These are phyloP conservation scores for Astrocystis sublimbata DNA, from an alignment of 495 filamentous ascomycete species.

Conservation along the genomic window DNA sequence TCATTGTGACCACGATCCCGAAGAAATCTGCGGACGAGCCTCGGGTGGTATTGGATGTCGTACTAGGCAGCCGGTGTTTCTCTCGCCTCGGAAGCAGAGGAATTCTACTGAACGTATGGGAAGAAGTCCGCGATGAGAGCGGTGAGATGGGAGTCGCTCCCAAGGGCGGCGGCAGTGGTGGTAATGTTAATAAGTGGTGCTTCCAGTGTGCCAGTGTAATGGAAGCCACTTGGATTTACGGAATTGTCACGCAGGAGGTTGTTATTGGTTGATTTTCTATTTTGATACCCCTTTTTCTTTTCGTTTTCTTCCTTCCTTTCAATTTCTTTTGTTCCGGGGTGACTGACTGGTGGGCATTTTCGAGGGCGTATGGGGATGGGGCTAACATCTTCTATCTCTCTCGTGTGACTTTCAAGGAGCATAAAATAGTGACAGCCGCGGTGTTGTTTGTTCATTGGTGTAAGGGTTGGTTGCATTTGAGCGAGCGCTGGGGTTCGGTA, in stretches of 20 bases:
- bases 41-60: slow-evolving; percentile 75
- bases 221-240: slow-evolving; percentile 49
- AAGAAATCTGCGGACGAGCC: slow-evolving; percentile 64
- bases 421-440: slow-evolving; percentile 3
- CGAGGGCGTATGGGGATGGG: not conserved
- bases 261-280: slow-evolving; percentile 41
- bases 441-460: slow-evolving; percentile 1
- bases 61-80: slow-evolving; percentile 80
- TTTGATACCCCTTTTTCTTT: slow-evolving; percentile 26
- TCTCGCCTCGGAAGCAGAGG: slow-evolving; percentile 78
- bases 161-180: slow-evolving; percentile 70
- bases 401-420: not conserved
- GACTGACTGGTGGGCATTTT: not conserved
- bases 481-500: slow-evolving; percentile 14
- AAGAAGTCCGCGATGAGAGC: slow-evolving; percentile 70
- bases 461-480: slow-evolving; percentile 15
- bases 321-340: slow-evolving; percentile 1
- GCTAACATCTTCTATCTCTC: not conserved
- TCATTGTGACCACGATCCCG: slow-evolving; percentile 62
- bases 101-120: slow-evolving; percentile 84
- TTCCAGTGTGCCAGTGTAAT: slow-evolving; percentile 61
- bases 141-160: slow-evolving; percentile 66
- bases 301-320: slow-evolving; percentile 8
- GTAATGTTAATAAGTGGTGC: slow-evolving; percentile 76
- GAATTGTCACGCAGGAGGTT: slow-evolving; percentile 47